A percentile compares a stretch with the other conserved stretches of the same genome.
These are phyloP conservation scores for Pholiota adiposa DNA, from an alignment of 1,284 basidiomycete species.

Conservation along the genomic window DNA sequence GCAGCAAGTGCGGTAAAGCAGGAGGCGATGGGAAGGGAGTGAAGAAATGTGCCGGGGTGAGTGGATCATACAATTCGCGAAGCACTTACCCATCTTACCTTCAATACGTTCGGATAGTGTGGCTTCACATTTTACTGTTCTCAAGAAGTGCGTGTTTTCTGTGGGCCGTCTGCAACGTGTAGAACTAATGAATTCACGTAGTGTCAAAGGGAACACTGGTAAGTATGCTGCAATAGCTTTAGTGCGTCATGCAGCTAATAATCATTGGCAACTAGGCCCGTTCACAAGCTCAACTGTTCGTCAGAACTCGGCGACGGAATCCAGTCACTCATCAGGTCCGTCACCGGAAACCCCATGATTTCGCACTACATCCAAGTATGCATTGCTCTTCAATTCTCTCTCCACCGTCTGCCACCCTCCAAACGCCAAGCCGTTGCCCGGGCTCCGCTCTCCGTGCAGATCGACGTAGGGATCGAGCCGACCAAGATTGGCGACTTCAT, in stretches of 20 bases:
- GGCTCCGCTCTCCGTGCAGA: conserved; percentile 13
- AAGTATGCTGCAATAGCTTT: not conserved
- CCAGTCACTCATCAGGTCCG: conserved; percentile 16
- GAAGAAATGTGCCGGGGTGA: conserved; percentile 16
- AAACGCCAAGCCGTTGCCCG: conserved; percentile 12
- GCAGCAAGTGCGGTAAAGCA: too few species aligned
- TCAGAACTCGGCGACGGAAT: conserved; percentile 17
- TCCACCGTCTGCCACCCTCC: conserved; percentile 8
- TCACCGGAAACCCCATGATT: conserved; percentile 22
- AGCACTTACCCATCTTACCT: too few species aligned
- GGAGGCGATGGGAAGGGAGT: conserved; percentile 7
- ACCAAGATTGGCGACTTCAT: conserved; percentile 22
- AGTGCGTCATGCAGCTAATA: not conserved
- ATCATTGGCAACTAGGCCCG: conserved; percentile 8
- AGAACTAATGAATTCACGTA: not conserved
- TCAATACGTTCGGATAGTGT: too few species aligned
- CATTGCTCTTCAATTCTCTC: conserved; percentile 13
- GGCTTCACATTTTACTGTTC: conserved; percentile 19
- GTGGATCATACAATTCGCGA: not conserved
- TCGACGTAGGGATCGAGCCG: conserved; percentile 25
- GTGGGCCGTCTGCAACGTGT: not conserved
- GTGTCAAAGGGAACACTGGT: conserved; percentile 24
- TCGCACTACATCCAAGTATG: conserved; percentile 20
- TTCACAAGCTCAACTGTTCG: conserved; percentile 17
- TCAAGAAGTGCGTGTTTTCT: conserved; percentile 8